phyloP scores from a whole-genome alignment of 2,329 filamentous ascomycete genomes.

The Fusarium decemcellulare region DNA sequence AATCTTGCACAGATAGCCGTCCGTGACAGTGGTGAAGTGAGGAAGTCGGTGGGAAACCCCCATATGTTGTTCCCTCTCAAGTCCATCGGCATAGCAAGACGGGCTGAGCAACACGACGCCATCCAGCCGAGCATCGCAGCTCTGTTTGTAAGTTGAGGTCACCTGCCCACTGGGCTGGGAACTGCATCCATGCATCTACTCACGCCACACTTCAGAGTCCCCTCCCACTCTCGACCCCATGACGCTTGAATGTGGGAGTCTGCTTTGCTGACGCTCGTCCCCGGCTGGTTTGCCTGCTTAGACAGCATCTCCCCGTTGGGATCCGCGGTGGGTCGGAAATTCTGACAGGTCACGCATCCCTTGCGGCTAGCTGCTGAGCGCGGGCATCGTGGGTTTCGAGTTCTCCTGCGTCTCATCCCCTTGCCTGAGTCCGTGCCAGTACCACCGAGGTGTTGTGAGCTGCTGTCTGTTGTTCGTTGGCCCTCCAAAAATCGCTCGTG shows the following conservation, averaged over 20 bases:
- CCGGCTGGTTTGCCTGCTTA: background rate
- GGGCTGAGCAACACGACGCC: no score
- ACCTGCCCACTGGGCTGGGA: slow-evolving; percentile 5
- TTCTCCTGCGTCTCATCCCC: background rate
- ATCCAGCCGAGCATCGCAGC: no score
- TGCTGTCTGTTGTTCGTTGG: background rate
- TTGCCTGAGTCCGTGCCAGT: slow-evolving; percentile 7
- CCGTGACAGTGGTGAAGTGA: no score
- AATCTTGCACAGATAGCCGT: slow-evolving; percentile 1
- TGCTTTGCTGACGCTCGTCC: background rate
- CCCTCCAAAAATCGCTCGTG: background rate
- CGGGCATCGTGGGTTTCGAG: slow-evolving; percentile 1
- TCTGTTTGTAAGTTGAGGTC: background rate
- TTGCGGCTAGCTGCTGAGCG: slow-evolving; percentile 2
- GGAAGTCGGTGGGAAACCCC: no score
- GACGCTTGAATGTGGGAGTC: background rate
- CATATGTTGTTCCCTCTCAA: no score
- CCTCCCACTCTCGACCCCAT: slow-evolving; percentile 5
- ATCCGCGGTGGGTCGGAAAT: background rate
- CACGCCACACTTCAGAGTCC: background rate
- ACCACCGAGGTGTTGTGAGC: background rate
- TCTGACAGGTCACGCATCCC: slow-evolving; percentile 11
- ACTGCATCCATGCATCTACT: slow-evolving; percentile 8
- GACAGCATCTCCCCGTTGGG: background rate
- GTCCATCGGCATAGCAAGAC: no score